phyloP scores from a whole-genome alignment of 2,329 filamentous ascomycete species.

The Xylariaceae sp. region DNA sequence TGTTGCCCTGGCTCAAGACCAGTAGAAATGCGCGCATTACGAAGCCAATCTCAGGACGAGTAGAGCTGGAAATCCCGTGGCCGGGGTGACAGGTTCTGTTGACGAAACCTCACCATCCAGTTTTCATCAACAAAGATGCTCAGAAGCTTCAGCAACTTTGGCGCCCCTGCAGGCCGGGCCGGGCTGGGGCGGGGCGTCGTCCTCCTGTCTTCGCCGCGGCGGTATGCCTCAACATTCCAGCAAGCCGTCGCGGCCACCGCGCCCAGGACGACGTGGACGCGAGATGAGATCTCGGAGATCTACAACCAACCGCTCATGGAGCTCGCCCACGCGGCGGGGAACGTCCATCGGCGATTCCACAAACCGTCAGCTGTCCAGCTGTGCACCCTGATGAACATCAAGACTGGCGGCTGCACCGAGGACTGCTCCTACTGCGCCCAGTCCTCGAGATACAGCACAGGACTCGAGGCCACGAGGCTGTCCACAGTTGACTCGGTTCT shows the following conservation, averaged over 20 bases:
- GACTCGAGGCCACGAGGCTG: conserved; percentile 73
- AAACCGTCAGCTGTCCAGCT: conserved; percentile 79
- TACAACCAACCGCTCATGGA: conserved; percentile 80
- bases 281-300: conserved; percentile 73
- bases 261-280: conserved; percentile 72
- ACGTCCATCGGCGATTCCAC: conserved; percentile 79
- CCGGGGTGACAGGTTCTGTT: no score
- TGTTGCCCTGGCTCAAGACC: no score
- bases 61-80: no score
- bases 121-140: no score
- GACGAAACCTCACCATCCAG: no score
- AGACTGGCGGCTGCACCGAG: conserved; percentile 86
- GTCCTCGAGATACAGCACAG: conserved; percentile 77
- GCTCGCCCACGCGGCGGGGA: conserved; percentile 67
- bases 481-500: conserved; percentile 77
- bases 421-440: conserved; percentile 93
- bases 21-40: no score
- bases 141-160: no score
- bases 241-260: conserved; percentile 52
- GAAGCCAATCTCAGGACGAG: no score
- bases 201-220: neutral
- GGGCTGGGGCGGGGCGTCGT: no score
- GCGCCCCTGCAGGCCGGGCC: no score
- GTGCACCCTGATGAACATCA: conserved; percentile 96
- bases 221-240: conserved; percentile 10